Base-by-base conservation (phyloP, 2,329 filamentous ascomycete genomes). In the Trichoderma endophyticum region DNA sequence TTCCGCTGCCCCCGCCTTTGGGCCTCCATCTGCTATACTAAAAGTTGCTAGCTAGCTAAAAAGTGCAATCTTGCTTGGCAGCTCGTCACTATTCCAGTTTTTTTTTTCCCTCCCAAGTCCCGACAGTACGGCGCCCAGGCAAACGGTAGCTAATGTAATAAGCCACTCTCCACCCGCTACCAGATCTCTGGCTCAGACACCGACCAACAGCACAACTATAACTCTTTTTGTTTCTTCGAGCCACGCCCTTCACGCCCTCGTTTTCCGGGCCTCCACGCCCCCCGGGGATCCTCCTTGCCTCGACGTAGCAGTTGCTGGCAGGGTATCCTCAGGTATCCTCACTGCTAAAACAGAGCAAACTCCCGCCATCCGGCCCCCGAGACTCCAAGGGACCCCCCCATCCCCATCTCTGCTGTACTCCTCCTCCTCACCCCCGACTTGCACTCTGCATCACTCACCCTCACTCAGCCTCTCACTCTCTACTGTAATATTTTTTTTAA, bases 91-190 rank as follows among this genome's bases (percentile, higher is more conserved):
- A 54, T 54, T 39, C 24, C 64, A 6, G n/a, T 32, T 24, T 32
- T 18, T 43, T 39, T 18, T 3, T 18, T 32, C 32, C 64, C 32
- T 54, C 32, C 39, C 43, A 51, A 24, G 60, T 63, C 68, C 68
- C 68, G 68, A 70, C 68, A 70, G 34, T 56, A 64, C 68, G 68
- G 67, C 67, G 60, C 68, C 68, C 68, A 70, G 68, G 59, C 36
- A 70, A 57, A 70, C 68, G 68, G 60, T 39, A 62, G 21, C 32
- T 57, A 18, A n/a, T n/a, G 39, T 43, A 70, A 57, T 34, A 26
- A 64, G 59, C 68, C 59, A 57, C 68, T 70, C 68, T 70, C 68
- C 68, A 70, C 68, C 68, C 68, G 48, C 43, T 63, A 56, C 68
- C 68, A 48, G 59, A 63, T 70, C 59, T 63, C 68, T 70, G 68